Percentiles rank a stretch among this genome's conserved stretches.
phyloP scores from a whole-genome alignment of 78 protist species.

The Speleostelium caveatum region DNA sequence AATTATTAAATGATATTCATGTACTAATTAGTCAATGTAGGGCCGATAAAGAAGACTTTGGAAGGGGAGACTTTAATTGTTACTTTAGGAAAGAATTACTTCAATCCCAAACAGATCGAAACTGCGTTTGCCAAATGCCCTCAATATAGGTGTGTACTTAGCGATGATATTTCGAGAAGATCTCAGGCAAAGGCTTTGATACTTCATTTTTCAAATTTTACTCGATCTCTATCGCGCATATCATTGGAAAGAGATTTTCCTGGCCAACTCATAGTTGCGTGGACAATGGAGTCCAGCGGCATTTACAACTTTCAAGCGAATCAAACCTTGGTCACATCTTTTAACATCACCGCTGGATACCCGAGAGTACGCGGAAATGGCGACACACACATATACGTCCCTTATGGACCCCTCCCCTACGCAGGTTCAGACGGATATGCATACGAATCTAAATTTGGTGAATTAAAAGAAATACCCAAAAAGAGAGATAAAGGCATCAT shows the following conservation, averaged over 20 bases:
- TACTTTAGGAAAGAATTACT: background rate
- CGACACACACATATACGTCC: background rate
- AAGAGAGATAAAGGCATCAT: background rate
- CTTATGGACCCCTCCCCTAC: background rate
- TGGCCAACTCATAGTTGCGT: background rate
- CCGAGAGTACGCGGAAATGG: background rate
- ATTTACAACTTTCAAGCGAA: background rate
- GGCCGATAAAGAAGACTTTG: no score
- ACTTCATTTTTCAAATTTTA: background rate
- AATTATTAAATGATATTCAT: no score
- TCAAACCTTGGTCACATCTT: background rate
- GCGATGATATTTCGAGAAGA: background rate
- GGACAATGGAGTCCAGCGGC: conserved; percentile 2
- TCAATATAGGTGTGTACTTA: background rate
- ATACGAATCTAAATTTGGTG: background rate
- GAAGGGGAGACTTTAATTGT: no score
- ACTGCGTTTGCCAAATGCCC: background rate
- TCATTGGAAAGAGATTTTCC: background rate
- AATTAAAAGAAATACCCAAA: background rate
- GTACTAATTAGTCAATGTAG: no score
- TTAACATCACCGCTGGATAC: background rate
- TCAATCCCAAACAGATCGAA: background rate
- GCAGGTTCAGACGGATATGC: background rate
- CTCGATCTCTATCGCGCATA: background rate
- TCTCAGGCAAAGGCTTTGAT: background rate